phyloP scores from a whole-genome alignment of 1,284 basidiomycete genomes.

The Calocybe gambosa region DNA sequence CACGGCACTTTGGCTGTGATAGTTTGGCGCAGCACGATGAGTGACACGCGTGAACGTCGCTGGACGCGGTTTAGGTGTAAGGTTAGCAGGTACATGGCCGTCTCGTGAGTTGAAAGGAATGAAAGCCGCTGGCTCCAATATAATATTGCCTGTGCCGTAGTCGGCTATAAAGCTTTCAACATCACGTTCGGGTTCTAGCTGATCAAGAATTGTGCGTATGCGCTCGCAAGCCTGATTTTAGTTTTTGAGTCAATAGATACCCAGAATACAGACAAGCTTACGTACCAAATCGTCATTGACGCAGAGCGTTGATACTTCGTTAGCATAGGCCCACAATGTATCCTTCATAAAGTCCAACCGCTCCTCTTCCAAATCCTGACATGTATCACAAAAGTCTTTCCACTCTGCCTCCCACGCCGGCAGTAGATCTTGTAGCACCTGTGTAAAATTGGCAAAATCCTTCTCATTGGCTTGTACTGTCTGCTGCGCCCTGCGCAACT shows the following conservation, averaged over 20 bases:
- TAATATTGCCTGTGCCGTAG: constrained; percentile 78
- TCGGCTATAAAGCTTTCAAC: constrained; percentile 78
- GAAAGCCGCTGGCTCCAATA: constrained; percentile 73
- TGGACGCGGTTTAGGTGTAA: constrained; percentile 36
- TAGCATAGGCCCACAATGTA: constrained; percentile 93
- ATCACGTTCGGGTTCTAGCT: constrained; percentile 75
- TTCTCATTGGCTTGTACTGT: constrained; percentile 87
- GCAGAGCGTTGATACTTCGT: constrained; percentile 90
- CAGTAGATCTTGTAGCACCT: constrained; percentile 72
- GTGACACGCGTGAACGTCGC: constrained; percentile 51
- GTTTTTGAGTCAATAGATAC: not conserved
- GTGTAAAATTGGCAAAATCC: constrained; percentile 85
- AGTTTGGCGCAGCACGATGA: constrained; percentile 26
- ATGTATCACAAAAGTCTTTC: constrained; percentile 90
- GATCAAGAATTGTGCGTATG: constrained; percentile 75
- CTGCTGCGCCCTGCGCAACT: constrained; percentile 83
- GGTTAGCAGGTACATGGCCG: constrained; percentile 42
- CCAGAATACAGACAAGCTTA: constrained; percentile 2
- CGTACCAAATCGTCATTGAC: constrained; percentile 92
- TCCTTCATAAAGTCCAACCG: constrained; percentile 92
- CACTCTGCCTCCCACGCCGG: constrained; percentile 90
- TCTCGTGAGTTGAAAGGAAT: constrained; percentile 59
- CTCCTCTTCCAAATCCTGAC: constrained; percentile 96
- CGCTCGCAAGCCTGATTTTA: constrained; percentile 79
- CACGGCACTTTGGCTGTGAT: not conserved